Conservation (phyloP, 2,329 filamentous ascomycete genomes). For the Corinectria fuckeliana region DNA sequence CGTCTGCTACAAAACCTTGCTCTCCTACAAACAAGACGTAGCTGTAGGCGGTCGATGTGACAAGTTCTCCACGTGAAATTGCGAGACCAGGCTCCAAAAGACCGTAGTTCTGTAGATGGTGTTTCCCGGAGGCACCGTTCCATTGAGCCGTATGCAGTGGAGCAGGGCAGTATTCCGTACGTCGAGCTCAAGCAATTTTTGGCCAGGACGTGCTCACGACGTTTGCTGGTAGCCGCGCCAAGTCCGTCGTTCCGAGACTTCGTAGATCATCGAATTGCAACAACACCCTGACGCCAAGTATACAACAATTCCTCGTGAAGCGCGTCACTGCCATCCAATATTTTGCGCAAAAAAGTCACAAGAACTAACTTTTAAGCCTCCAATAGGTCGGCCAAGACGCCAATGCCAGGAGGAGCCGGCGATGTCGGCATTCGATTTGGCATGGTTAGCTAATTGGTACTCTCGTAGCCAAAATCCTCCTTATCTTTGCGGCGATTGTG, state of each 20-base stretch:
- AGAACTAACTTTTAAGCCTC: conserved; percentile 26
- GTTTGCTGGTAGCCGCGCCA: neutral
- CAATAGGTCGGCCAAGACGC: neutral
- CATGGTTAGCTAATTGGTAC: neutral
- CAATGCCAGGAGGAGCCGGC: neutral
- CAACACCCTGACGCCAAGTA: conserved; percentile 31
- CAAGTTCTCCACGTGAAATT: neutral
- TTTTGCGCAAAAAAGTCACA: conserved; percentile 15
- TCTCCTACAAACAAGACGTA: neutral
- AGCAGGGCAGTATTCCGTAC: neutral
- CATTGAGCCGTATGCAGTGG: neutral
- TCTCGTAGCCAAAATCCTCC: neutral
- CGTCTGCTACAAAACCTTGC: neutral
- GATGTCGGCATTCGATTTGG: neutral
- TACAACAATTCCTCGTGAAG: neutral
- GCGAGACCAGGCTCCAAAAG: neutral
- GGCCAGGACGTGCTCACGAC: neutral
- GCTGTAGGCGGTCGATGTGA: neutral
- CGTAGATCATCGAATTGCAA: conserved; percentile 11
- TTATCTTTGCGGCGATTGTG: neutral
- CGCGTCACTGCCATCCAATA: conserved; percentile 5
- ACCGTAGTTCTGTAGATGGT: neutral
- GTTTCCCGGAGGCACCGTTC: neutral
- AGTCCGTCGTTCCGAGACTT: neutral
- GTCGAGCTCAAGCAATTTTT: neutral